These are phyloP conservation scores for Terfezia claveryi DNA, from an alignment of 495 filamentous ascomycete species.

Conservation along the genomic window DNA sequence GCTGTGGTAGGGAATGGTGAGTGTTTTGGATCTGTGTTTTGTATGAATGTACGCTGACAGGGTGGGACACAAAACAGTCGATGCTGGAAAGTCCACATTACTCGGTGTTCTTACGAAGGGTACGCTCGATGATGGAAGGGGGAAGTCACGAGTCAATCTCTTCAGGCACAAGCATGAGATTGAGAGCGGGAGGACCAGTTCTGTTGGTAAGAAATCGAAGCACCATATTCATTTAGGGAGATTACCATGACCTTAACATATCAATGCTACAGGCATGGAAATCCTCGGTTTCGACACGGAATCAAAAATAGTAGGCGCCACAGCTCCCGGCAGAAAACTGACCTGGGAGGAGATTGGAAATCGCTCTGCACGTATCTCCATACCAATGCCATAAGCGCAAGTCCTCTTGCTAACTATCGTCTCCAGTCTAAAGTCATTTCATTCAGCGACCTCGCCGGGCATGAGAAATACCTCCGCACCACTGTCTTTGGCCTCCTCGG, in stretches of 20 bases:
- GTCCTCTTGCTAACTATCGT: conserved; percentile 16
- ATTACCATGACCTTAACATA: neutral
- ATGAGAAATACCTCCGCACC: conserved; percentile 85
- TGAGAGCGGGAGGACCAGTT: conserved; percentile 82
- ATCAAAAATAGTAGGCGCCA: conserved; percentile 63
- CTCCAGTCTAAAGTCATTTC: conserved; percentile 56
- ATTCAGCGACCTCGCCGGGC: conserved; percentile 87
- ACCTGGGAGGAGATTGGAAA: conserved; percentile 97
- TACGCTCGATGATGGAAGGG: conserved; percentile 80
- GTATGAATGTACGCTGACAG: conserved; percentile 2
- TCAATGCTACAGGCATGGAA: conserved; percentile 27
- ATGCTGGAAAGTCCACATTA: conserved; percentile 94
- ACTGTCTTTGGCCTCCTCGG: conserved; percentile 90
- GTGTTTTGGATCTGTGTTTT: conserved; percentile 2
- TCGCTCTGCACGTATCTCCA: conserved; percentile 35
- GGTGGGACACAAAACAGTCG: conserved; percentile 31
- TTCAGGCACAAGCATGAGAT: conserved; percentile 97
- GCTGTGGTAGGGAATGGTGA: conserved; percentile 84
- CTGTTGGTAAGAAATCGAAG: conserved; percentile 49
- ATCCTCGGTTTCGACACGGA: conserved; percentile 93
- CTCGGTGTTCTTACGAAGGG: conserved; percentile 92
- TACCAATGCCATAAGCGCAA: neutral
- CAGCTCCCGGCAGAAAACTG: conserved; percentile 62
- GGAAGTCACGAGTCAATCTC: conserved; percentile 84
- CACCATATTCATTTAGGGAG: neutral